Percentiles rank a stretch among this genome's conserved stretches.
phyloP scores from a whole-genome alignment of 306 rosid species.

The Cicer chorassanicum region DNA sequence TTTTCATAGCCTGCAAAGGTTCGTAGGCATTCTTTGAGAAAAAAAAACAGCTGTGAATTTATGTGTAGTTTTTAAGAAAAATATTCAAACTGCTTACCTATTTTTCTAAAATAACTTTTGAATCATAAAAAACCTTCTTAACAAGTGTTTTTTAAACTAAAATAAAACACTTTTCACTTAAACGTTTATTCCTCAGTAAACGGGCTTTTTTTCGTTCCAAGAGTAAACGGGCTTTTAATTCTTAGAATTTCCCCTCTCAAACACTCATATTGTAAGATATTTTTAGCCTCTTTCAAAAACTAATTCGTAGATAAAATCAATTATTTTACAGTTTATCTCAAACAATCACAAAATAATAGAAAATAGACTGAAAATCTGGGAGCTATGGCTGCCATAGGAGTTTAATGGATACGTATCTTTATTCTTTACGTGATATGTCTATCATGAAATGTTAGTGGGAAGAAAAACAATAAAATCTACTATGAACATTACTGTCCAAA shows the following conservation, averaged over 20 bases:
- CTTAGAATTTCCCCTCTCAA: no score
- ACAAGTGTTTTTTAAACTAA: no score
- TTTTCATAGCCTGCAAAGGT: background rate
- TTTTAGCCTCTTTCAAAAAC: no score
- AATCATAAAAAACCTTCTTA: no score
- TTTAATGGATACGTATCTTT: background rate
- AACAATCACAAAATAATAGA: constrained; percentile 6
- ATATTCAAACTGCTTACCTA: no score
- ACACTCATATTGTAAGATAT: no score
- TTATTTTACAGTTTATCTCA: background rate
- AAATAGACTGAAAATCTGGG: background rate
- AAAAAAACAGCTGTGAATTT: background rate
- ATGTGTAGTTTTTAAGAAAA: no score
- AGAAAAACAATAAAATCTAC: background rate
- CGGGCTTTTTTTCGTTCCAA: no score
- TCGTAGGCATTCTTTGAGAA: background rate
- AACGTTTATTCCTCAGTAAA: no score
- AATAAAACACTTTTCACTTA: no score
- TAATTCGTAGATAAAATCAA: background rate
- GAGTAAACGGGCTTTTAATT: no score
- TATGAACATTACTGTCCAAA: background rate
- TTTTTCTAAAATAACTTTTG: no score
- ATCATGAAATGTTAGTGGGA: background rate
- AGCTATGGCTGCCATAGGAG: background rate
- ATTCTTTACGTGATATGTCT: background rate